phyloP scores from a whole-genome alignment of 148 eudicot species.

The Spergularia bocconei region DNA sequence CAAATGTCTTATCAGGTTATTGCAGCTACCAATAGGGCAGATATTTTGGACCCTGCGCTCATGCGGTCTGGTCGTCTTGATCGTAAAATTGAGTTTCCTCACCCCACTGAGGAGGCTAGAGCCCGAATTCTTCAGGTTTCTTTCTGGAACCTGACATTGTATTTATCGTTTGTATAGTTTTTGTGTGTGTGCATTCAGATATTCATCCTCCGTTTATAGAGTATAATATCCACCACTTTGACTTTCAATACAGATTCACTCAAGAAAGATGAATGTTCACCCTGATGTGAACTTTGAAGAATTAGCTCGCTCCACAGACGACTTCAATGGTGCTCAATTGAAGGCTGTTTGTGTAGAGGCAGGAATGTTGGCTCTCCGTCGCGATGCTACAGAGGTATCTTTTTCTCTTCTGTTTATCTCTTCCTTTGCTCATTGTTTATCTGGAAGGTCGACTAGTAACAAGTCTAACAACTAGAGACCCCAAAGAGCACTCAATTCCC shows the following conservation, averaged over 20 bases:
- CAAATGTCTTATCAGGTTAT: slow-evolving; percentile 51
- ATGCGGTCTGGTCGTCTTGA: slow-evolving; percentile 96
- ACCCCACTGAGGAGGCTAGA: slow-evolving; percentile 98
- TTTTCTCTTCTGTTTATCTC: background rate
- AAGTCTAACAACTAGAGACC: no score
- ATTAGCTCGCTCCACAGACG: slow-evolving; percentile 93
- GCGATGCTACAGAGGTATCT: slow-evolving; percentile 95
- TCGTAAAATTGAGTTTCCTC: slow-evolving; percentile 98
- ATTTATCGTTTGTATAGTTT: background rate
- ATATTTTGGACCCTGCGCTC: slow-evolving; percentile 92
- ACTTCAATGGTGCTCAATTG: slow-evolving; percentile 93
- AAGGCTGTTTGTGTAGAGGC: slow-evolving; percentile 99
- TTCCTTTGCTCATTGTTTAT: background rate
- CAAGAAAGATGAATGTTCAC: slow-evolving; percentile 96
- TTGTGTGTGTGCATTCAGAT: background rate
- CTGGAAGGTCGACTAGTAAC: no score
- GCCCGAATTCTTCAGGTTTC: slow-evolving; percentile 88
- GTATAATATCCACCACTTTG: background rate
- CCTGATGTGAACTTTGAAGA: slow-evolving; percentile 98
- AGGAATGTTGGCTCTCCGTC: slow-evolving; percentile 94
- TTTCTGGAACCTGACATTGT: background rate
- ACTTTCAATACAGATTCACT: slow-evolving; percentile 62
- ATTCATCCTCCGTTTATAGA: background rate
- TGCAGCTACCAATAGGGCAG: slow-evolving; percentile 97
- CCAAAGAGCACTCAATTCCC: no score